Base-by-base conservation (phyloP, 2,329 filamentous ascomycete species). In the Sodiomyces alkalinus region DNA sequence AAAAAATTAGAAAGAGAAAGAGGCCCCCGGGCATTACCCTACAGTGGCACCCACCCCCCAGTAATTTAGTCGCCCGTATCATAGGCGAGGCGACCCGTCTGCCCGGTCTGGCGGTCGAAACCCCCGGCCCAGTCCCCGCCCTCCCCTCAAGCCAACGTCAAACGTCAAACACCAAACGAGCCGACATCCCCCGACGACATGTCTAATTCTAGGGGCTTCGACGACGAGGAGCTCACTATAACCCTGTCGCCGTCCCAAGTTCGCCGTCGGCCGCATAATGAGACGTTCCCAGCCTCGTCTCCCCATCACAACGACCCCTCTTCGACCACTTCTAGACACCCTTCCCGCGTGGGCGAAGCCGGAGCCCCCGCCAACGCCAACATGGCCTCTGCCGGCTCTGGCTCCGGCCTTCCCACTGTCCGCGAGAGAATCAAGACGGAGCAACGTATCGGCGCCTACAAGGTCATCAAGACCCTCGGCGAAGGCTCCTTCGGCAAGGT, bases 401-500 rank as follows among this genome's bases (percentile, higher is more conserved):
- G 38, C 33, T 35, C 44, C 29, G 38, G 36, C 18, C n/a, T n/a
- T n/a, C n/a, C n/a, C n/a, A 36, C 41, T 33, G 46, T 45, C 38
- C 48, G 52, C 34, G 50, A 66, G 33, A 62, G 58, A 47, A 49
- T 53, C 58, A 75, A 68, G 58, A 70, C 74, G 38, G 82, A 80
- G 58, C 80, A 87, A 60, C 75, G 87, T 40, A 74, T 96, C 46
- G 85, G 85, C 40, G 81, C 86, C 54, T 98, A 98, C 61, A 80
- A 80, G 44, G 77, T 94, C 32, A 66, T 93, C 42, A 78, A 76
- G 51, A 94, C 87, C 11, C 68, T 98, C 10, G 90, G 90, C 32
- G 90, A 98, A 58, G 90, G 90, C 26, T 94, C 86, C 3, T 98
- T 98, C 52, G 90, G 90, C 44, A 98, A 98, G 60, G 90, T 98